These are phyloP conservation scores for Hypoxylon subgilvum DNA, from an alignment of 495 filamentous ascomycete genomes.

Conservation along the genomic window DNA sequence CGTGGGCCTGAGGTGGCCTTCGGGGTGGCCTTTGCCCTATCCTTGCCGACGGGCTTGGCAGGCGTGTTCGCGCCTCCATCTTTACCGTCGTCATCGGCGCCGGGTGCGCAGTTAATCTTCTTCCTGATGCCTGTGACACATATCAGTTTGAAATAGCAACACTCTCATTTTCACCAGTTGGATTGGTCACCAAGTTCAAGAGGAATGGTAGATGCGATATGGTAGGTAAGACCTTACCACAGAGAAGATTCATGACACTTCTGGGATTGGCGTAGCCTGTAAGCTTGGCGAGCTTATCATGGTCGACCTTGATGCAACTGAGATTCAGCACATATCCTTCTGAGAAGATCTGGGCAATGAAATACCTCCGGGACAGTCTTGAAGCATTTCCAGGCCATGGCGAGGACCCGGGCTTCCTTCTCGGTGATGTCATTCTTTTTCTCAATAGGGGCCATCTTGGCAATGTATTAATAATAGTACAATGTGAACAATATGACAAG, in stretches of 20 bases:
- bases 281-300: slow-evolving; percentile 27
- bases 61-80: slow-evolving; percentile 10
- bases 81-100: neutral
- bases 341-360: neutral
- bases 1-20: neutral
- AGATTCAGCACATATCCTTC: slow-evolving; percentile 8
- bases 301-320: slow-evolving; percentile 20
- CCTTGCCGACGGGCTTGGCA: slow-evolving; percentile 8
- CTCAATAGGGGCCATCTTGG: slow-evolving; percentile 13
- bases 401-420: slow-evolving; percentile 28
- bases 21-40: slow-evolving; percentile 18
- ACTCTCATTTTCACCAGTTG: no score
- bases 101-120: slow-evolving; percentile 8
- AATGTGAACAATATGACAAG: no score
- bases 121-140: slow-evolving; percentile 30
- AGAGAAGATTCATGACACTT: slow-evolving; percentile 20
- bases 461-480: neutral
- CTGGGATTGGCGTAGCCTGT: slow-evolving; percentile 26
- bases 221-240: slow-evolving; percentile 15
- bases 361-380: slow-evolving; percentile 22
- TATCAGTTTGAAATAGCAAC: no score
- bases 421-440: slow-evolving; percentile 24
- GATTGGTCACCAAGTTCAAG: no score
- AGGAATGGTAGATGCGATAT: no score
- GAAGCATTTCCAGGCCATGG: slow-evolving; percentile 32